Percentiles rank a stretch among this genome's conserved stretches.
phyloP scores from a whole-genome alignment of 2,329 filamentous ascomycete species.

The Ophiostoma pallidulum region DNA sequence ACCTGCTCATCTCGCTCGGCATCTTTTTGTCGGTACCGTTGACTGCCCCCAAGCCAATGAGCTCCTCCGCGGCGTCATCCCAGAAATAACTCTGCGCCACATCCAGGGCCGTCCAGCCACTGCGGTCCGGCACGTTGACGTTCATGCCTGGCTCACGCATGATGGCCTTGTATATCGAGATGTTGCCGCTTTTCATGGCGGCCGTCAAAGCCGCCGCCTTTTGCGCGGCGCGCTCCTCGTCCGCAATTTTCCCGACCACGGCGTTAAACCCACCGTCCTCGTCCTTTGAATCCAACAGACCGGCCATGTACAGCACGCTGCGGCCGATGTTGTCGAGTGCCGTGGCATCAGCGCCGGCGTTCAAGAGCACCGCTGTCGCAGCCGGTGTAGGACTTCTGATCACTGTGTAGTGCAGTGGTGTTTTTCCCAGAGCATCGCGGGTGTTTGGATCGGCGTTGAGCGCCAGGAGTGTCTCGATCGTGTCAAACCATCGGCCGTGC shows the following conservation, averaged over 20 bases:
- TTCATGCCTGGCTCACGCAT: neutral
- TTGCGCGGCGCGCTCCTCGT: neutral
- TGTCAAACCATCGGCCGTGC: neutral
- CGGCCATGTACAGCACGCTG: constrained; percentile 4
- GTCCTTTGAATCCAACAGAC: neutral
- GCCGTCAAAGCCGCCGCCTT: neutral
- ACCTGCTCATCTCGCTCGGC: neutral
- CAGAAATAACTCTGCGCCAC: neutral
- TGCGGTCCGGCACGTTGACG: constrained; percentile 6
- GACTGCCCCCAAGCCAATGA: neutral
- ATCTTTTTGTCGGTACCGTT: neutral
- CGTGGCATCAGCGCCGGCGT: neutral
- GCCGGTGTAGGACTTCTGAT: too few species aligned
- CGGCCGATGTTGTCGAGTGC: neutral
- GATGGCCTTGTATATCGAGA: neutral
- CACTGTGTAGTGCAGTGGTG: constrained; percentile 2
- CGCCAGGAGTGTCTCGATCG: constrained; percentile 5
- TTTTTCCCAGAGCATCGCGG: neutral
- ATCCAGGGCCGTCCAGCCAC: constrained; percentile 8
- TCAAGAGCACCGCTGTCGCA: too few species aligned
- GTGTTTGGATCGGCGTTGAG: constrained; percentile 7
- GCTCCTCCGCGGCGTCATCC: neutral
- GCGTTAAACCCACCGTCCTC: neutral
- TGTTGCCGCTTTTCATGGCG: neutral
- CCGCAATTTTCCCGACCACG: neutral